Conservation (phyloP, 345 rosid genomes). For the Salix dunnii region DNA sequence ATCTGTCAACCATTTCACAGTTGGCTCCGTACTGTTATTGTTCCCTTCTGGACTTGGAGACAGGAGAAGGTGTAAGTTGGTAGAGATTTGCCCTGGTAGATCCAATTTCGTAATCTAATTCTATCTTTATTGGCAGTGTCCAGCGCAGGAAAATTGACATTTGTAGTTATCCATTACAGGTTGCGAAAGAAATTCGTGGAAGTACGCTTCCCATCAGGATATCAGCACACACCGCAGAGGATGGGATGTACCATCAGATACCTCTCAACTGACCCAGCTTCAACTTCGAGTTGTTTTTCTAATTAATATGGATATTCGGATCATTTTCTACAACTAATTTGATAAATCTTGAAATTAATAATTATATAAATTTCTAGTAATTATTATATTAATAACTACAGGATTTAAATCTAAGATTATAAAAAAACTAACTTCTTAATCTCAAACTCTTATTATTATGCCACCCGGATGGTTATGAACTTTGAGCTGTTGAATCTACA, state of each 20-base stretch:
- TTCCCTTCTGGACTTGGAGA: neutral
- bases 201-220: neutral
- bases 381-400: too few relatives aligned
- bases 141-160: slow-evolving; percentile 1
- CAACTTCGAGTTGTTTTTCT: neutral
- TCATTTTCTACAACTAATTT: too few relatives aligned
- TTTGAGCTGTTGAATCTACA: neutral
- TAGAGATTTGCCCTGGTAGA: neutral
- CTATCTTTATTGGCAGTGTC: neutral
- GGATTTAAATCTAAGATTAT: too few relatives aligned
- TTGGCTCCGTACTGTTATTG: neutral
- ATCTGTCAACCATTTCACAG: neutral
- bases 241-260: neutral
- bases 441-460: too few relatives aligned
- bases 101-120: neutral
- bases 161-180: neutral
- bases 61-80: neutral
- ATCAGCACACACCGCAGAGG: neutral
- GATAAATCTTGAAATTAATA: too few relatives aligned
- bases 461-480: neutral
- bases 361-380: too few relatives aligned
- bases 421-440: too few relatives aligned
- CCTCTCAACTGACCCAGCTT: neutral
- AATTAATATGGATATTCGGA: too few relatives aligned
- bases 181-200: neutral